Conservation (phyloP, 371 early-diverging fungal species). For the Catenaria anguillulae region DNA sequence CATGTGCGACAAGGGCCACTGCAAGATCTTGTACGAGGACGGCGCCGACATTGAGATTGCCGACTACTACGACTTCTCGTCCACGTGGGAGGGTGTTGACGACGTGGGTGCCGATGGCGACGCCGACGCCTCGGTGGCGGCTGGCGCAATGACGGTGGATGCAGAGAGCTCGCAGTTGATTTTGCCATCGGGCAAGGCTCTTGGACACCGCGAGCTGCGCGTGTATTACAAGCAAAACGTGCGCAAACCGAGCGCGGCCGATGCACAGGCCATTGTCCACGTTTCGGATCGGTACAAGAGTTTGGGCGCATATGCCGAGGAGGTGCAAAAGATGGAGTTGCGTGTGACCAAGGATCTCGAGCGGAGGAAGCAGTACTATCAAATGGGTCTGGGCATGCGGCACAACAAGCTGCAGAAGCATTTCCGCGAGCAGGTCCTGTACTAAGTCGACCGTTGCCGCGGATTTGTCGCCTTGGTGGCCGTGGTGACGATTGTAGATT, state of each 20-base stretch:
- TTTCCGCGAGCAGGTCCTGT: conserved; percentile 64
- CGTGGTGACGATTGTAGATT: not conserved
- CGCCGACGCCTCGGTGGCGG: not conserved
- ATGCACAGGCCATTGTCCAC: conserved; percentile 40
- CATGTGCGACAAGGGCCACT: conserved; percentile 90
- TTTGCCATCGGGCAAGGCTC: conserved; percentile 61
- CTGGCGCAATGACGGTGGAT: not conserved
- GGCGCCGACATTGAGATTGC: conserved; percentile 78
- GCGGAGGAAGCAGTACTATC: conserved; percentile 45
- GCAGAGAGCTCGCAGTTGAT: conserved; percentile 52
- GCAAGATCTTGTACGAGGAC: conserved; percentile 70
- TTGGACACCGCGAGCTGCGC: conserved; percentile 70
- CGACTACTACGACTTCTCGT: conserved; percentile 84
- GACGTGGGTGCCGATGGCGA: not conserved
- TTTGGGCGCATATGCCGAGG: conserved; percentile 16
- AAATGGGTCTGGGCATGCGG: conserved; percentile 57
- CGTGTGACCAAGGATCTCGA: conserved; percentile 29
- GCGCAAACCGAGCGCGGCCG: conserved; percentile 43
- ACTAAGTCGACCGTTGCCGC: conserved; percentile 9
- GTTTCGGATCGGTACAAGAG: conserved; percentile 36
- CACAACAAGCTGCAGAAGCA: conserved; percentile 72
- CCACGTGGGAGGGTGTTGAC: conserved; percentile 30
- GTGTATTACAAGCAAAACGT: conserved; percentile 78
- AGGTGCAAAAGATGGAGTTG: conserved; percentile 22
- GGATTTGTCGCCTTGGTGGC: too few species aligned